Percentiles rank a stretch among this genome's conserved stretches.
Evolutionary conservation across 1,139 yeast species (phyloP).

Genomic region (Taphrina deformans): DNA sequence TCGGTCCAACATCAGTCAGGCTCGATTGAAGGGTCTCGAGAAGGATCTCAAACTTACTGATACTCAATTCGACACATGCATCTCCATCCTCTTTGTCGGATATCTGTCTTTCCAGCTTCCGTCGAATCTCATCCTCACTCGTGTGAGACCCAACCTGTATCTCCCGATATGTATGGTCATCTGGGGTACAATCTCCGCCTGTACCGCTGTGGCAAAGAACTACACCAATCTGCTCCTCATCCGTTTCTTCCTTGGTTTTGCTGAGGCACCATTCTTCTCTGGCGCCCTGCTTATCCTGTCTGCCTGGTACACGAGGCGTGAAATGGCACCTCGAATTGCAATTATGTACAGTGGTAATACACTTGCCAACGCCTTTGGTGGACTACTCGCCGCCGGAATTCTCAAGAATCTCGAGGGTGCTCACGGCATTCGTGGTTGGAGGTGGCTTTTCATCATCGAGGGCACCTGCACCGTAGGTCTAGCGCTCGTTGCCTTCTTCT

Average conservation of each 20-base stretch:
- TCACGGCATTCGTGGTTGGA: constrained; percentile 53
- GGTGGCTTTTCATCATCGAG: constrained; percentile 72
- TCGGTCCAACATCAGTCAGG: constrained; percentile 62
- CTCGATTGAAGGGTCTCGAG: constrained; percentile 59
- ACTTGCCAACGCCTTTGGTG: constrained; percentile 44
- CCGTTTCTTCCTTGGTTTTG: constrained; percentile 57
- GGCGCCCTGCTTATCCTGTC: constrained; percentile 49
- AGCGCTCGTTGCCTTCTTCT: constrained; percentile 61
- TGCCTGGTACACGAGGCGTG: constrained; percentile 46
- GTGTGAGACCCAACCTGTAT: constrained; percentile 55
- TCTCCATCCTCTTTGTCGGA: constrained; percentile 62
- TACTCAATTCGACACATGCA: constrained; percentile 55
- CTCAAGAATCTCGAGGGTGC: constrained; percentile 41
- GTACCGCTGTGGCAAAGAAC: constrained; percentile 46
- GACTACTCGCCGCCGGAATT: constrained; percentile 41
- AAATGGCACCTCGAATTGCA: constrained; percentile 55
- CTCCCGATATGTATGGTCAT: constrained; percentile 54
- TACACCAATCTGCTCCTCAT: constrained; percentile 49
- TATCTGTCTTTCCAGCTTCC: constrained; percentile 64
- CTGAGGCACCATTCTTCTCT: constrained; percentile 62
- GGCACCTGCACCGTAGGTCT: constrained; percentile 61
- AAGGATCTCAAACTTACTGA: constrained; percentile 54
- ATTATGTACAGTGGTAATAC: constrained; percentile 53
- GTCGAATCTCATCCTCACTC: constrained; percentile 52
- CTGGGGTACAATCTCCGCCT: constrained; percentile 59